These are phyloP conservation scores for Poa pratensis DNA, from an alignment of 176 grass and related monocot genomes.

Conservation along the genomic window DNA sequence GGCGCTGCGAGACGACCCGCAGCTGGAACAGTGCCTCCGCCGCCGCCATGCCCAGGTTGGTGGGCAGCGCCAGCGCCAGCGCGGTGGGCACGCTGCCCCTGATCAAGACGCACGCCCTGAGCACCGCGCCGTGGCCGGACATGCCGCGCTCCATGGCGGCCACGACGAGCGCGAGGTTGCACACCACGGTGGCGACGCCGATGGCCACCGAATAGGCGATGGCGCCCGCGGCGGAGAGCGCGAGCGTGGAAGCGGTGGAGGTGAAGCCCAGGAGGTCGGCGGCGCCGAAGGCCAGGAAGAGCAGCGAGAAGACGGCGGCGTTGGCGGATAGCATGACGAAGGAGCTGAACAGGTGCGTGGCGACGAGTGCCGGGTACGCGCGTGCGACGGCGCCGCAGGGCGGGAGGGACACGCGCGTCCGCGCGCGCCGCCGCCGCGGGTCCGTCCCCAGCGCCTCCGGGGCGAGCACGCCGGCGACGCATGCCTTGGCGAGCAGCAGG, in stretches of 20 bases:
- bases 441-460: not conserved
- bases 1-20: conserved; percentile 59
- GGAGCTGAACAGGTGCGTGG: conserved; percentile 63
- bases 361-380: conserved; percentile 59
- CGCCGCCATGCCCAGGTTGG: conserved; percentile 64
- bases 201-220: conserved; percentile 67
- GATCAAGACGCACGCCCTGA: conserved; percentile 70
- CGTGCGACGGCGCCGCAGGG: conserved; percentile 31
- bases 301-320: conserved; percentile 76
- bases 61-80: conserved; percentile 70
- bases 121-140: conserved; percentile 55
- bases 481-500: conserved; percentile 78
- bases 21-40: conserved; percentile 82
- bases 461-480: conserved; percentile 57
- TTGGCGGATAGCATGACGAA: conserved; percentile 77
- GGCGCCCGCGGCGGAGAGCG: conserved; percentile 67
- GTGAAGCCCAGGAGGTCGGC: conserved; percentile 55
- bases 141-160: conserved; percentile 63
- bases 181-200: conserved; percentile 67
- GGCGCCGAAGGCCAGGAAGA: conserved; percentile 73
- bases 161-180: conserved; percentile 75
- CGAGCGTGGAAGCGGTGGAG: conserved; percentile 39
- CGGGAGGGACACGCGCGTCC: conserved; percentile 12
- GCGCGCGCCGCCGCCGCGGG: not conserved
- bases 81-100: conserved; percentile 48